These are phyloP conservation scores for Suhomyces guaymorum DNA, from an alignment of 1,139 yeast species.

Conservation along the genomic window DNA sequence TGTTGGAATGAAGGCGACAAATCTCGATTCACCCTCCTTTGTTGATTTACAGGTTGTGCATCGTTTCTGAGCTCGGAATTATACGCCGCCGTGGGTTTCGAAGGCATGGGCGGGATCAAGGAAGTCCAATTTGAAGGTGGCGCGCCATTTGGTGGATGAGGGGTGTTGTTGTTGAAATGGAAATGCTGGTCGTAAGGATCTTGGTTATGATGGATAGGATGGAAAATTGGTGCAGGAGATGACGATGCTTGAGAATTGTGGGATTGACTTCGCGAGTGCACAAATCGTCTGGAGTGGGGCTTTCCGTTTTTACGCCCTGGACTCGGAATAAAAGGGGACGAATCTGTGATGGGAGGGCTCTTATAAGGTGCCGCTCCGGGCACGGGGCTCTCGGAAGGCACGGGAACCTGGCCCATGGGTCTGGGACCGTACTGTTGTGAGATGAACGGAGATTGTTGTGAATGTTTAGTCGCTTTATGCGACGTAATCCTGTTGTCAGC, in stretches of 20 bases:
- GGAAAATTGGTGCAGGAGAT: slow-evolving; percentile 16
- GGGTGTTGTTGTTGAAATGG: slow-evolving; percentile 7
- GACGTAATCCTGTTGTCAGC: slow-evolving; percentile 1
- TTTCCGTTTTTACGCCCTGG: slow-evolving; percentile 11
- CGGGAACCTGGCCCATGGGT: slow-evolving; percentile 2
- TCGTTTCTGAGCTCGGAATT: slow-evolving; percentile 5
- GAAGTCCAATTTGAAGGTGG: slow-evolving; percentile 24
- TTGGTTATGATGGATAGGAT: slow-evolving; percentile 20
- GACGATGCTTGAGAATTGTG: slow-evolving; percentile 19
- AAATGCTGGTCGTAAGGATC: slow-evolving; percentile 9
- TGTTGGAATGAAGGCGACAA: slow-evolving; percentile 9
- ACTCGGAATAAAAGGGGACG: slow-evolving; percentile 7
- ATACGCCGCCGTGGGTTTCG: slow-evolving; percentile 16
- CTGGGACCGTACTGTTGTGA: background rate
- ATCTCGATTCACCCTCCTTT: too few relatives aligned
- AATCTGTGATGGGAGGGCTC: too few relatives aligned
- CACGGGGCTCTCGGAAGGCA: background rate
- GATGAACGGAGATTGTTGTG: background rate
- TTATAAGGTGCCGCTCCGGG: too few relatives aligned
- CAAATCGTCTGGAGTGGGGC: slow-evolving; percentile 8
- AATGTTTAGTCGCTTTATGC: slow-evolving; percentile 2
- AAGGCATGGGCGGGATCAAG: slow-evolving; percentile 32
- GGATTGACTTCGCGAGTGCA: slow-evolving; percentile 18
- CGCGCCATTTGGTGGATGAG: slow-evolving; percentile 1
- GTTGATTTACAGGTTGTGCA: slow-evolving; percentile 1